Conservation (phyloP, 2,329 filamentous ascomycete species). For the Davidsoniella neocaledoniae region DNA sequence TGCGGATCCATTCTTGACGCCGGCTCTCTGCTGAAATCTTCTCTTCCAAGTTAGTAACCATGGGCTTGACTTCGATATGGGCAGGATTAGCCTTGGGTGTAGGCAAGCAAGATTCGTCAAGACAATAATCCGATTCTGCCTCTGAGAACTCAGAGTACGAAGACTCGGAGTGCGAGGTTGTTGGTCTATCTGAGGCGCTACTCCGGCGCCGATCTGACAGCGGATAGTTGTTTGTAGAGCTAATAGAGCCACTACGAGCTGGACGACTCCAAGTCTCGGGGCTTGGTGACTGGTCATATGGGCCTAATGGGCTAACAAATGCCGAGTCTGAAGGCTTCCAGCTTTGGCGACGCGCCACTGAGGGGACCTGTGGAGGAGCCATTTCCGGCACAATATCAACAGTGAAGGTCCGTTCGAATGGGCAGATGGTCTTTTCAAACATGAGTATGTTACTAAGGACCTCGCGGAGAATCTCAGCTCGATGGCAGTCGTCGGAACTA, state of each 20-base stretch:
- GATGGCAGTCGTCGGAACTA: constrained; percentile 39
- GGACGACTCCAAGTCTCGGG: background rate
- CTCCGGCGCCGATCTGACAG: constrained; percentile 1
- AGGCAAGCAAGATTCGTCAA: constrained; percentile 9
- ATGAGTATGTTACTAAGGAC: constrained; percentile 58
- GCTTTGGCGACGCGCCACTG: background rate
- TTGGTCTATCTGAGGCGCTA: constrained; percentile 6
- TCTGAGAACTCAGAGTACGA: constrained; percentile 10
- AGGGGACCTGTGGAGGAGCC: constrained; percentile 39
- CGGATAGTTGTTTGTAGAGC: constrained; percentile 2
- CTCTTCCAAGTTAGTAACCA: constrained; percentile 8
- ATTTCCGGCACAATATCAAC: constrained; percentile 34
- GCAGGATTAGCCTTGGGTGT: constrained; percentile 4
- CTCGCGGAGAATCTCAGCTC: constrained; percentile 49
- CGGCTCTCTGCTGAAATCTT: constrained; percentile 10
- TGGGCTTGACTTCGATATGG: constrained; percentile 7
- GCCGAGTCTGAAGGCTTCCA: constrained; percentile 7
- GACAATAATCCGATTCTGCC: constrained; percentile 9
- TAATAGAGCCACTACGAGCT: constrained; percentile 3
- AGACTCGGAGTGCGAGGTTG: constrained; percentile 11
- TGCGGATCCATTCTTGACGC: constrained; percentile 12
- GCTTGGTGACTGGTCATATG: constrained; percentile 9
- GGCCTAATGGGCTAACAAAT: constrained; percentile 9
- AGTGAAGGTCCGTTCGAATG: constrained; percentile 62
- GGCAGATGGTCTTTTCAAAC: constrained; percentile 78